These are phyloP conservation scores for Arabidopsis lyrata DNA, from an alignment of 441 rosid species.

Conservation along the genomic window DNA sequence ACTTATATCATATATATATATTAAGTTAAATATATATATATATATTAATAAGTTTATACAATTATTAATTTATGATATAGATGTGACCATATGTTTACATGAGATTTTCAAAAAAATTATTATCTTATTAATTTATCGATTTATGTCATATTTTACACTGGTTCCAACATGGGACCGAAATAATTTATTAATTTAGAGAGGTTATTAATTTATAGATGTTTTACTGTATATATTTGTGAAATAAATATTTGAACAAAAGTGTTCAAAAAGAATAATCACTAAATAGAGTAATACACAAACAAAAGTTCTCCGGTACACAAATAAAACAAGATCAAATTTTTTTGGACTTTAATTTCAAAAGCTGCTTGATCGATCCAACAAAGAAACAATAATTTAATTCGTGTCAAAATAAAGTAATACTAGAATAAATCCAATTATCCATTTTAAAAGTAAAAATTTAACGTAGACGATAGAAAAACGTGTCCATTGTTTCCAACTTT, in stretches of 20 bases:
- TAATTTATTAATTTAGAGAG: too few relatives aligned
- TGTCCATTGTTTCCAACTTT: conserved; percentile 32
- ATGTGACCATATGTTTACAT: too few relatives aligned
- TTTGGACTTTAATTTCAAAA: conserved; percentile 39
- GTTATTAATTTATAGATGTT: too few relatives aligned
- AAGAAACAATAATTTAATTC: conserved; percentile 9
- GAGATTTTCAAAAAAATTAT: too few relatives aligned
- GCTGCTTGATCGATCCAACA: conserved; percentile 34
- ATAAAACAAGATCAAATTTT: conserved; percentile 5
- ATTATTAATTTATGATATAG: too few relatives aligned
- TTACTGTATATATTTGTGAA: not conserved
- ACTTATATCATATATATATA: too few relatives aligned
- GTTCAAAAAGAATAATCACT: not conserved
- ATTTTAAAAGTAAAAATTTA: not conserved
- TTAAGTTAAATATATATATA: too few relatives aligned
- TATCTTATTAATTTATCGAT: too few relatives aligned
- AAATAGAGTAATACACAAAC: conserved; percentile 16
- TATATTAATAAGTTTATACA: too few relatives aligned
- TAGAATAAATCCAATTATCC: conserved; percentile 26
- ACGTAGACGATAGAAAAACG: conserved; percentile 16
- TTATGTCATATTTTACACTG: too few relatives aligned
- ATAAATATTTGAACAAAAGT: not conserved
- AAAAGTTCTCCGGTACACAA: conserved; percentile 31
- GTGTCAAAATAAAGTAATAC: conserved; percentile 23
- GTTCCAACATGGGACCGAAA: too few relatives aligned